These are phyloP conservation scores for Cladophialophora yegresii DNA, from an alignment of 2,329 filamentous ascomycete species.

Conservation along the genomic window DNA sequence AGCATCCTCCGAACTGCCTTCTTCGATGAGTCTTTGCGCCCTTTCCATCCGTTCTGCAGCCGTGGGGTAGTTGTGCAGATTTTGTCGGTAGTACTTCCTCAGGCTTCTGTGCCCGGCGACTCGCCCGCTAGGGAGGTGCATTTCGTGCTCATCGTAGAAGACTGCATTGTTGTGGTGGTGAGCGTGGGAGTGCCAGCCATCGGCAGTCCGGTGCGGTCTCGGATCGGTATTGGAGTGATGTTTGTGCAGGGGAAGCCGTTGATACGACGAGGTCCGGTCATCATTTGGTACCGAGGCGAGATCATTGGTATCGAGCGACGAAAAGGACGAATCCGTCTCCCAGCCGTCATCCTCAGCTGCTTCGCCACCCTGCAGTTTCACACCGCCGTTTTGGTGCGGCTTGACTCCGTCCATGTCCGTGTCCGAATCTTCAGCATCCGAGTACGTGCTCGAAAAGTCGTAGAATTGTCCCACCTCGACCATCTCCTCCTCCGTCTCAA, in stretches of 20 bases:
- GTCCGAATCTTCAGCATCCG: conserved; percentile 68
- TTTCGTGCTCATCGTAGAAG: conserved; percentile 89
- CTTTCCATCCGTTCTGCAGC: conserved; percentile 71
- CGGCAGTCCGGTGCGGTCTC: conserved; percentile 70
- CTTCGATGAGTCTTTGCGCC: conserved; percentile 33
- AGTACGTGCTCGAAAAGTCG: conserved; percentile 94
- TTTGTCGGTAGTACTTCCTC: conserved; percentile 87
- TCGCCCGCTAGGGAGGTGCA: conserved; percentile 87
- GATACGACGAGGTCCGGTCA: conserved; percentile 68
- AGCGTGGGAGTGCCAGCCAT: conserved; percentile 80
- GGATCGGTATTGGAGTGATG: conserved; percentile 74
- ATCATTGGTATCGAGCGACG: conserved; percentile 80
- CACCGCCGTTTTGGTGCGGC: conserved; percentile 58
- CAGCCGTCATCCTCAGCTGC: conserved; percentile 73
- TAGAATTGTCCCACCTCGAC: conserved; percentile 95
- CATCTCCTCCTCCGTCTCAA: conserved; percentile 83
- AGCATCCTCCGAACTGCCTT: conserved; percentile 56
- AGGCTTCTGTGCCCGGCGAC: conserved; percentile 87
- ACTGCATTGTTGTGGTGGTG: conserved; percentile 74
- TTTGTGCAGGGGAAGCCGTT: conserved; percentile 69
- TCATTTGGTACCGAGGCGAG: conserved; percentile 78
- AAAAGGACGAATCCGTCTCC: conserved; percentile 93
- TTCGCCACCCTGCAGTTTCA: conserved; percentile 54
- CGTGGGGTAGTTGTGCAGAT: conserved; percentile 80
- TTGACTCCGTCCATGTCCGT: conserved; percentile 55